Percentiles rank a stretch among this genome's conserved stretches.
Conservation (phyloP, 148 eudicot genomes). For the Pouteria glomerata region DNA sequence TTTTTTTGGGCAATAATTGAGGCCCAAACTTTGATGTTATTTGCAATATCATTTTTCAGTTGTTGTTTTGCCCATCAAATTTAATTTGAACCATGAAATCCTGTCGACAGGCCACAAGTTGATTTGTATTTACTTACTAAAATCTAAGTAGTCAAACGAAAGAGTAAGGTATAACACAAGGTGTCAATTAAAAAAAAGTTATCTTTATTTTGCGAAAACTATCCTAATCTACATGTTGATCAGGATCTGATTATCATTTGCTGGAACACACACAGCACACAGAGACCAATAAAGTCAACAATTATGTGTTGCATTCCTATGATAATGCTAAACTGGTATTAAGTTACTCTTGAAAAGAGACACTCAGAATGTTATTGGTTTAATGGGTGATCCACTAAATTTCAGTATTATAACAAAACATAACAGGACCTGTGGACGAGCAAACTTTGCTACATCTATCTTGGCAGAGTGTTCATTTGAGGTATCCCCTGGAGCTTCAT, state of each 20-base stretch:
- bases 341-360: not conserved
- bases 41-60: no score
- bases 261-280: not conserved
- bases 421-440: constrained; percentile 48
- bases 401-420: not conserved
- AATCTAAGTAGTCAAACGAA: not conserved
- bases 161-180: constrained; percentile 1
- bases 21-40: no score
- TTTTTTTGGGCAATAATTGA: no score
- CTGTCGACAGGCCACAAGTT: not conserved
- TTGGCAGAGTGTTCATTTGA: constrained; percentile 17
- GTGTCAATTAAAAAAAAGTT: not conserved
- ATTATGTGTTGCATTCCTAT: not conserved
- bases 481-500: constrained; percentile 37
- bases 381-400: no score
- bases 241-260: not conserved
- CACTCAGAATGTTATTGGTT: not conserved
- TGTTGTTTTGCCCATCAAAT: no score
- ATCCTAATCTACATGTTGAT: not conserved
- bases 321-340: not conserved
- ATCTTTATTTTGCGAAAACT: not conserved
- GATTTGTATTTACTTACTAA: not conserved
- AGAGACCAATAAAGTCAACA: not conserved
- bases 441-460: constrained; percentile 30
- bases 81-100: not conserved